Evolutionary conservation across 352 stramenopile genomes (phyloP).

Genomic region (Phytopythium montanum): DNA sequence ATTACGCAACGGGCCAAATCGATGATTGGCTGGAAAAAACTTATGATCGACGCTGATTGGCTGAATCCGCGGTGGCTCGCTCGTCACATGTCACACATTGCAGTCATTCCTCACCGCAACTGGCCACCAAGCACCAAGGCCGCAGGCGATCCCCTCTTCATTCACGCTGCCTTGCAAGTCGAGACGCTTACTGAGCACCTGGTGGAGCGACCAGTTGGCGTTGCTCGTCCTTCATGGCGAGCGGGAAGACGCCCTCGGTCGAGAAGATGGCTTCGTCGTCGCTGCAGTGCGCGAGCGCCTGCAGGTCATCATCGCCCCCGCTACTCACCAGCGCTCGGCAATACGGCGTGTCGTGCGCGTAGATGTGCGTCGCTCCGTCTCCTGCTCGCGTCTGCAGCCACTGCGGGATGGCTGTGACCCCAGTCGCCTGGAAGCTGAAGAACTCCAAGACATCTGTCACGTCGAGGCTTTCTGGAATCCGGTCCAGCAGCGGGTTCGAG

Average conservation of each 20-base stretch:
- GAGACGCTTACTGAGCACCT: neutral
- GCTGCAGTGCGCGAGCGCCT: conserved; percentile 1
- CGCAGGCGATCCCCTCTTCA: neutral
- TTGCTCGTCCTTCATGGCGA: conserved; percentile 12
- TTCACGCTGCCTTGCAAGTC: neutral
- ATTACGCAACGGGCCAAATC: neutral
- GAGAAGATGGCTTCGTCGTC: conserved; percentile 5
- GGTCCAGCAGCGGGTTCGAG: conserved; percentile 21
- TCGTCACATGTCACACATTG: conserved; percentile 4
- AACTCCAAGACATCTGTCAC: conserved; percentile 6
- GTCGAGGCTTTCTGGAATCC: conserved; percentile 11
- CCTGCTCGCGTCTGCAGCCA: conserved; percentile 10
- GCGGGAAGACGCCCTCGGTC: conserved; percentile 19
- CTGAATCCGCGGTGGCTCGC: conserved; percentile 1
- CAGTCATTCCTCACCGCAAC: neutral
- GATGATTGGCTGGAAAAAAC: neutral
- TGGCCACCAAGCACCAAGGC: neutral
- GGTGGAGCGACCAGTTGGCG: neutral
- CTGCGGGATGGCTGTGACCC: conserved; percentile 10
- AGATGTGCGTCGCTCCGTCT: neutral
- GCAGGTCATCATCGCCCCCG: neutral
- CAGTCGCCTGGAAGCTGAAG: conserved; percentile 16
- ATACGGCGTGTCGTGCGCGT: conserved; percentile 13
- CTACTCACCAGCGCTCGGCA: conserved; percentile 4
- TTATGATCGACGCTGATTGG: conserved; percentile 3